These are phyloP conservation scores for Wickerhamomyces sp. DNA, from an alignment of 1,139 yeast species.

Conservation along the genomic window DNA sequence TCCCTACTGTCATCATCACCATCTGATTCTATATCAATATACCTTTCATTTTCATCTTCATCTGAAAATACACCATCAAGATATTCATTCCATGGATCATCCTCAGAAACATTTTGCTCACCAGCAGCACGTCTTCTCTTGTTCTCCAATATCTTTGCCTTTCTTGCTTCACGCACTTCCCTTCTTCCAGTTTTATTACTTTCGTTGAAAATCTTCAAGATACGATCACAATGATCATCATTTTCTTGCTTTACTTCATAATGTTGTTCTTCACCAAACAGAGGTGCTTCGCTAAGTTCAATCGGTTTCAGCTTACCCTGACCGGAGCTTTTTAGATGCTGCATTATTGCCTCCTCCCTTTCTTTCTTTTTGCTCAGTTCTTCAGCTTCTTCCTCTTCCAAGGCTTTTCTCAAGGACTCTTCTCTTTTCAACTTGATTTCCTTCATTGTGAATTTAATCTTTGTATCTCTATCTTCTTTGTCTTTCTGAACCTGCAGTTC, in stretches of 20 bases:
- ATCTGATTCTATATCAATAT: not conserved
- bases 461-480: not conserved
- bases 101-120: conserved; percentile 3
- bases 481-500: not conserved
- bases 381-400: not conserved
- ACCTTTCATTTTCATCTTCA: not conserved
- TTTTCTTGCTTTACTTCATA: not conserved
- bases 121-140: not conserved
- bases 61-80: conserved; percentile 5
- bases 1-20: not conserved
- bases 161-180: not conserved
- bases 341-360: not conserved
- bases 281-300: not conserved
- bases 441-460: too few relatives aligned
- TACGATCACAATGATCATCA: not conserved
- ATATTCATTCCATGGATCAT: not conserved
- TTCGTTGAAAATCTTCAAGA: not conserved
- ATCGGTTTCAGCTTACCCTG: not conserved
- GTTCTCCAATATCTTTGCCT: not conserved
- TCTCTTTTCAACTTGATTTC: not conserved
- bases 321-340: not conserved
- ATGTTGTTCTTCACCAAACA: not conserved
- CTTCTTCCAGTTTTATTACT: conserved; percentile 1
- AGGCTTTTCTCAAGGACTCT: not conserved
- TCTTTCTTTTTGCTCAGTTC: not conserved